Base-by-base conservation (phyloP, 805 yeast genomes). In the Candida hispaniensis region DNA sequence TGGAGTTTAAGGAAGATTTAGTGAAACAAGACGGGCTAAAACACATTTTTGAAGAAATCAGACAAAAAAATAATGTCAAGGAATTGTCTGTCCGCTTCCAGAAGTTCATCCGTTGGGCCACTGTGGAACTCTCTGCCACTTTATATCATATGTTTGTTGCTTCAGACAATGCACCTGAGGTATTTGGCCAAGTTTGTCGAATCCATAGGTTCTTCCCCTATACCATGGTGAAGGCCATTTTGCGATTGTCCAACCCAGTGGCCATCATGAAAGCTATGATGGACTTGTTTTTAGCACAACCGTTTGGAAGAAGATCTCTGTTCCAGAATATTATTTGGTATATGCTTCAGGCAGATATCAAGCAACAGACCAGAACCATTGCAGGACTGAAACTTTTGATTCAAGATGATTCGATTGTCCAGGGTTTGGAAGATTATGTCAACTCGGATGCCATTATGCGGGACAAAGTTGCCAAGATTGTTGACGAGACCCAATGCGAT, bases 201-300 rank as follows among this genome's bases (percentile, higher is more conserved):
- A 58, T 91, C 23, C 95, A 88, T 57, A 59, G 66, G 18, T 50
- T 82, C 41, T 71, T 88, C 59, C 98, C 97, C 0, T 91, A 88
- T 54, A 59, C 68, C 2, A 51, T 88, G 20, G 71, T 86, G 54
- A 75, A 75, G 26, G 80, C 81, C 13, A 78, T 88, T 14, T 56
- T 91, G 49, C 69, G 74, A 49, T 73, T 78, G 41, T 82, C 97
- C 0, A 88, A 88, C 50, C 97, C 98, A 2, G 72, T 85, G 58
- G 71, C 77, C 25, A 74, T 88, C 16, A 73, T 82, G 60, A 79
- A 85, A 42, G 72, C 76, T 14, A 59, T 88, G 52, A 69, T 86
- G 20, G 95, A 83, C 47, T 53, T 88, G 40, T 73, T 88, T 45
- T 71, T 91, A 61, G 81, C 79, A n/a, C 81, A 74, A 45, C 79